Percentiles rank a stretch among this genome's conserved stretches.
phyloP scores from a whole-genome alignment of 331 rosid genomes.

The Acacia pycnantha region DNA sequence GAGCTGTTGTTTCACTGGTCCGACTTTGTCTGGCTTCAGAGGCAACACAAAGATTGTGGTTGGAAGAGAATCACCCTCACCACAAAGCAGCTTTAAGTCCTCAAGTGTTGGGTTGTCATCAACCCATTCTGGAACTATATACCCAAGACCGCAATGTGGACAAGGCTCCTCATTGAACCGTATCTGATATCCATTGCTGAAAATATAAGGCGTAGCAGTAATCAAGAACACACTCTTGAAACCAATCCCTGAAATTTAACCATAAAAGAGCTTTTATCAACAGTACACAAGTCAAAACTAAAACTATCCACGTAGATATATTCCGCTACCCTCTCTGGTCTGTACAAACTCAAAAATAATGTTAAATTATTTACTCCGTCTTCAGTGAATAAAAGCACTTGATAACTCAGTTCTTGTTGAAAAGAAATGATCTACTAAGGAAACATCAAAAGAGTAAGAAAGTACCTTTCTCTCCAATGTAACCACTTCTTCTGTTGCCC shows the following conservation, averaged over 20 bases:
- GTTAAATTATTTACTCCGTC: background rate
- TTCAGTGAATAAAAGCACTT: background rate
- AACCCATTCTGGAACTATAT: slow-evolving; percentile 84
- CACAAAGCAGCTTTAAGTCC: slow-evolving; percentile 48
- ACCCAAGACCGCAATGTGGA: slow-evolving; percentile 60
- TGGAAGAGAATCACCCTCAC: slow-evolving; percentile 46
- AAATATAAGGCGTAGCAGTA: slow-evolving; percentile 62
- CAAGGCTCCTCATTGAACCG: slow-evolving; percentile 76
- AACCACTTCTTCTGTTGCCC: no score
- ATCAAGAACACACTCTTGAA: slow-evolving; percentile 87
- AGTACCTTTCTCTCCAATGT: no score
- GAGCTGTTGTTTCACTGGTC: slow-evolving; percentile 65
- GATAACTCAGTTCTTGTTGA: background rate
- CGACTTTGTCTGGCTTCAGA: slow-evolving; percentile 61
- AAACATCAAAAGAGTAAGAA: no score
- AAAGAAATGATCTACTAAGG: background rate
- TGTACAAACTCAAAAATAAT: background rate
- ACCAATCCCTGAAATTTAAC: slow-evolving; percentile 62
- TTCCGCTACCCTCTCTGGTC: background rate
- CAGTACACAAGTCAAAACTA: background rate
- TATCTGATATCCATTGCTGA: slow-evolving; percentile 77
- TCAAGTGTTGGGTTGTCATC: slow-evolving; percentile 51
- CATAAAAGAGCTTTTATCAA: slow-evolving; percentile 16
- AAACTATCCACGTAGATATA: background rate
- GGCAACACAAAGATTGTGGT: slow-evolving; percentile 64